Evolutionary conservation across 192 early-diverging fungal species (phyloP).

Genomic region (Lunasporangiospora selenospora): DNA sequence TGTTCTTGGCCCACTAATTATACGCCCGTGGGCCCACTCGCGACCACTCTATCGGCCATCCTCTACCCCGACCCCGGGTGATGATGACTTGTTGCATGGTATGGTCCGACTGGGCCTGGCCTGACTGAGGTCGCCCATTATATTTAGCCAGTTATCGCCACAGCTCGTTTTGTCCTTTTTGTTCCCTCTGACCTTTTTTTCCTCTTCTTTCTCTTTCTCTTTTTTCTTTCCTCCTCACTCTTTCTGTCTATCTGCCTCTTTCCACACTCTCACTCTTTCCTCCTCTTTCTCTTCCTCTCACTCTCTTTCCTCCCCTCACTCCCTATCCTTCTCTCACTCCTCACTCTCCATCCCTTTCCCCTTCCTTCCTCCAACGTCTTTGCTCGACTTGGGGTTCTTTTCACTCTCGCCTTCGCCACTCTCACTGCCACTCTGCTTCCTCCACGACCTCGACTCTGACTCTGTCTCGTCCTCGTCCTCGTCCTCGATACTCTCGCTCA

Average conservation of each 20-base stretch:
- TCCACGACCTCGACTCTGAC: not conserved
- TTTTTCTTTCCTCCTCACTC: not conserved
- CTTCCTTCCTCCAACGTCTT: not conserved
- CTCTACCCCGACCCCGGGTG: too few relatives aligned
- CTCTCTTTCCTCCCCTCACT: not conserved
- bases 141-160: too few relatives aligned
- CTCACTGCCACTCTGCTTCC: not conserved
- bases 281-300: not conserved
- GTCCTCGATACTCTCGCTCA: not conserved
- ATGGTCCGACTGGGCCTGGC: too few relatives aligned
- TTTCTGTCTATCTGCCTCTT: not conserved
- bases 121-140: too few relatives aligned
- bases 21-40: too few relatives aligned
- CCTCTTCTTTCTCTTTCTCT: not conserved
- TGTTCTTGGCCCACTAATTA: too few relatives aligned
- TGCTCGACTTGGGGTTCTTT: not conserved
- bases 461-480: not conserved
- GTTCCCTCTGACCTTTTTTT: not conserved
- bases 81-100: too few relatives aligned
- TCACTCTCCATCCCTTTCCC: not conserved
- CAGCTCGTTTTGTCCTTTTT: too few relatives aligned
- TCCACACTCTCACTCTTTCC: not conserved
- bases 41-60: too few relatives aligned
- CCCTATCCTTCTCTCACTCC: slow-evolving; percentile 1
- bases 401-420: not conserved